Evolutionary conservation across 2,329 filamentous ascomycete genomes (phyloP).

Genomic region (Plectosphaerella sp.): DNA sequence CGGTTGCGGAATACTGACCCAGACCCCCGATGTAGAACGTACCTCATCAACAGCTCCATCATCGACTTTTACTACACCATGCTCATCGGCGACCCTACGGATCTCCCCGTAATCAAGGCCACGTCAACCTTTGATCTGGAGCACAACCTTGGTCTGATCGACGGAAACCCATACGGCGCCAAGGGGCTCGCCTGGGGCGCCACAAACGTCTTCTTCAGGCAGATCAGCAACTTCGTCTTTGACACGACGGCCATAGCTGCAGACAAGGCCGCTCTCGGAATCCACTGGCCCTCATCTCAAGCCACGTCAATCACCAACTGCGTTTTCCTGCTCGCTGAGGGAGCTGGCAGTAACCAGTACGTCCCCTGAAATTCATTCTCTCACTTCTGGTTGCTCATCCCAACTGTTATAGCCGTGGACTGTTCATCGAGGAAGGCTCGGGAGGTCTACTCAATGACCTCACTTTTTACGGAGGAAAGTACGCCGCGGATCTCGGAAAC

Average conservation of each 20-base stretch:
- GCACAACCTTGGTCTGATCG: slow-evolving; percentile 38
- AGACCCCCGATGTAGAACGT: slow-evolving; percentile 40
- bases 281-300: slow-evolving; percentile 67
- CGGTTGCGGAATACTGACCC: neutral
- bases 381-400: no score
- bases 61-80: slow-evolving; percentile 77
- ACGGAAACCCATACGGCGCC: slow-evolving; percentile 40
- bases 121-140: slow-evolving; percentile 37
- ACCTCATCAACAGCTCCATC: slow-evolving; percentile 66
- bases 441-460: slow-evolving; percentile 67
- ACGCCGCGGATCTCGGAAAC: slow-evolving; percentile 55
- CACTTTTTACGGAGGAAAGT: slow-evolving; percentile 64
- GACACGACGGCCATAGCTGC: slow-evolving; percentile 48
- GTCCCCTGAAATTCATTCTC: neutral
- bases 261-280: slow-evolving; percentile 41
- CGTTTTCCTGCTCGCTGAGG: slow-evolving; percentile 45
- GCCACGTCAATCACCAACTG: slow-evolving; percentile 57
- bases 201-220: slow-evolving; percentile 57
- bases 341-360: slow-evolving; percentile 39
- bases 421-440: slow-evolving; percentile 60
- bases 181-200: slow-evolving; percentile 41
- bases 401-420: slow-evolving; percentile 29
- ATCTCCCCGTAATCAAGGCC: slow-evolving; percentile 52
- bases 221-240: slow-evolving; percentile 53
- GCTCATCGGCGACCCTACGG: slow-evolving; percentile 65